Evolutionary conservation across 176 grass and related monocot genomes (phyloP), one percentile per base, ranked within the genome.

Genomic region (Carex pumila): DNA sequence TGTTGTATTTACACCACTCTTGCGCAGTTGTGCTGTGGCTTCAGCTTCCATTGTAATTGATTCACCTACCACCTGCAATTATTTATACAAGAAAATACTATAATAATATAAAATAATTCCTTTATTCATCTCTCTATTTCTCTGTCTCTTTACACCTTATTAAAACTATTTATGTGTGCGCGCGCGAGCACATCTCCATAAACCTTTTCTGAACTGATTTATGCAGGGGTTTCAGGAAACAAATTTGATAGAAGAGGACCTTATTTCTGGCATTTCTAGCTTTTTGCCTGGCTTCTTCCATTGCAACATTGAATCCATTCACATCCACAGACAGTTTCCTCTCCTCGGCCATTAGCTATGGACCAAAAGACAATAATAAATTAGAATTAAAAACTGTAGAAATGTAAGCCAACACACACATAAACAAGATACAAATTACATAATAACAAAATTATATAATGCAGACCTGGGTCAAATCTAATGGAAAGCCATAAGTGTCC

Each of bases 401-500:
- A 78, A 34, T 53, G 75, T 37, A 69, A 66, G 60, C 68, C 29
- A 67, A 87, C 59, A 88, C 76, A 12, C 59, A 88, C 76, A 12
- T 53, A 7, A 52, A 82, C 12, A 52, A 66, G 84, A 62, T 73
- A 63, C 79, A 66, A 57, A 34, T 21, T 7, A 87, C 68, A 75
- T 82, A 50, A 45, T 34, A 60, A 89, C 41, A 31, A 65, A 56
- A 74, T 37, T 22, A 58, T 50, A 73, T 30, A 53, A 82, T 19
- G 87, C 86, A 88, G 79, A 98, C 95, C 92, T 98, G 91, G 55
- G 95, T 94, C 84, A 98, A 91, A 90, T 98, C 95, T 87, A 98
- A 88, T 34, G 95, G 95, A 86, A 94, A 98, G 34, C 95, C 95
- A 77, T 93, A 98, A 0, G 93, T 98, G 67, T 95, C 93, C 96